Evolutionary conservation across 139 green algal genomes (phyloP), one percentile per base, ranked within the genome.

Genomic region (Chlorella sp.): DNA sequence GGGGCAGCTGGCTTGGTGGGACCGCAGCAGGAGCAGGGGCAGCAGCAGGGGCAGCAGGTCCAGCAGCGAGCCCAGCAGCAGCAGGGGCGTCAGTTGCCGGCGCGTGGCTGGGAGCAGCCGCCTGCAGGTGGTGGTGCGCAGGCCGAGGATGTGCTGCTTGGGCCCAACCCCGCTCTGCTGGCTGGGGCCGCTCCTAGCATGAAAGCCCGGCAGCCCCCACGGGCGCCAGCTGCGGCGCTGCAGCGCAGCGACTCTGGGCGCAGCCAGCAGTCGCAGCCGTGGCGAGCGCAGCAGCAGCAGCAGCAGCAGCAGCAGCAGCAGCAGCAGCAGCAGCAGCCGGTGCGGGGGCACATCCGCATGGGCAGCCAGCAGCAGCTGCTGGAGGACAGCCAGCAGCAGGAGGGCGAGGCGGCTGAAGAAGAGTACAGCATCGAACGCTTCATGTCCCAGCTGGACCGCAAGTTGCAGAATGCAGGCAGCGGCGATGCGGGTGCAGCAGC

Each of bases 301-400:
- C 51, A 36, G 30, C 64, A 40, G 43, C 72, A 77, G 70, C 70
- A 76, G 40, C 70, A 76, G 41, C 34, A 28, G 32, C n/a, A 46
- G 44, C 30, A 22, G 46, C 2, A n/a, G 48, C 17, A 16, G 48
- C 8, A 22, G n/a, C 13, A 22, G 73, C 9, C n/a, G 9, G 44
- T 30, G n/a, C 19, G 41, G 8, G 73, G 73, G 13, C 73, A 80
- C 73, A 80, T 80, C 30, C 73, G 73, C n/a, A n/a, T 58, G 41
- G 73, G 44, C 46, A 41, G 44, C 73, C 30, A 41, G 30, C 73
- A 67, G 76, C 54, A 28, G 54, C 54, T 16, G 54, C 22, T 8
- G n/a, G 6, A 46, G 46, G 46, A 16, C 11, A 48, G 51, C 64
- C 48, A 81, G 51, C 48, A 81, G 75, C 75, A 46, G 34, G n/a